Conservation (phyloP, 176 grass and related monocot genomes). For the Coix lacrymajobi region DNA sequence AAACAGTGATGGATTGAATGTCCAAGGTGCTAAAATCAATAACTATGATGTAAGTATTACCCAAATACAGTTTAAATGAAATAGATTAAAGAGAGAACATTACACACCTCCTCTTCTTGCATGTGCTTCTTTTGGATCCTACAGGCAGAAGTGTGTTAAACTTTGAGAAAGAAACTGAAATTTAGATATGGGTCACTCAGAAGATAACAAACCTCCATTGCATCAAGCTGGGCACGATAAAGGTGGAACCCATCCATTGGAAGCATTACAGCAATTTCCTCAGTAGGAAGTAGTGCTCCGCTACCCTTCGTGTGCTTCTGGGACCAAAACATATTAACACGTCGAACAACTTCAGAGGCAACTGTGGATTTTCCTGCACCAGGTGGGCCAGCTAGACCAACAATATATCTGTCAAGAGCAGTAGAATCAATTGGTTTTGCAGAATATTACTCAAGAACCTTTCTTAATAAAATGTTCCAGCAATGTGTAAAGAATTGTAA, state of each 20-base stretch:
- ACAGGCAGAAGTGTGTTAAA: conserved; percentile 25
- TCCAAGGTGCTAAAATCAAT: conserved; percentile 72
- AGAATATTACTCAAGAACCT: not conserved
- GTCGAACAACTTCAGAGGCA: conserved; percentile 69
- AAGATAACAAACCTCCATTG: conserved; percentile 70
- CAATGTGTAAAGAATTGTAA: not conserved
- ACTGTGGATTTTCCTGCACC: conserved; percentile 92
- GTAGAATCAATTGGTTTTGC: not conserved
- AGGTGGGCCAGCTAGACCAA: conserved; percentile 88
- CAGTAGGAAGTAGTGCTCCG: not conserved
- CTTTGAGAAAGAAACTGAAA: not conserved
- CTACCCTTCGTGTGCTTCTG: conserved; percentile 26
- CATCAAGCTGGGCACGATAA: conserved; percentile 84
- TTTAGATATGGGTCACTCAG: not conserved
- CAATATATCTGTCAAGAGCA: conserved; percentile 56
- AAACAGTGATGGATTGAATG: conserved; percentile 71
- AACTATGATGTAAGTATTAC: conserved; percentile 20
- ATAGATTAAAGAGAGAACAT: not conserved
- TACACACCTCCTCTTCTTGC: conserved; percentile 96
- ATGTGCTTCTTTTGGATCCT: conserved; percentile 95
- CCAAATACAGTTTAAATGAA: conserved; percentile 8
- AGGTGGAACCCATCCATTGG: conserved; percentile 99
- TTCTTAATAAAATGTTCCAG: not conserved
- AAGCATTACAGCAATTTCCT: conserved; percentile 65
- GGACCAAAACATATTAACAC: conserved; percentile 63